phyloP scores from a whole-genome alignment of 148 eudicot genomes.

The Vaccinium myrtillus region DNA sequence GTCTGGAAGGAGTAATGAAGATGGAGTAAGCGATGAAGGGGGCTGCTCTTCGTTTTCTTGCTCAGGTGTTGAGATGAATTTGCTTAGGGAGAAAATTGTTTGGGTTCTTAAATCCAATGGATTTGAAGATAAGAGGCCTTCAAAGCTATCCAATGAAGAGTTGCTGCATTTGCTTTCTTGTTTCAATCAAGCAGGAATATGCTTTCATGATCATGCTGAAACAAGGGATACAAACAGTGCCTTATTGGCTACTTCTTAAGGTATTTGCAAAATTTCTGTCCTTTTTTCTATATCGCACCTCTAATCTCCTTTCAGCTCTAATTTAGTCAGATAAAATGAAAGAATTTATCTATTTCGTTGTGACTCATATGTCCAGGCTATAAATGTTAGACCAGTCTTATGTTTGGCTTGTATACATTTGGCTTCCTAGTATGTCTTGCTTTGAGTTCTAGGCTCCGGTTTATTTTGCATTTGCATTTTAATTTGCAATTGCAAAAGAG shows the following conservation, averaged over 20 bases:
- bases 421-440: neutral
- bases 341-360: neutral
- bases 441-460: neutral
- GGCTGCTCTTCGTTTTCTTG: slow-evolving; percentile 14
- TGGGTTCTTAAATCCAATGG: slow-evolving; percentile 56
- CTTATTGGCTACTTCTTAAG: slow-evolving; percentile 33
- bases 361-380: too few relatives aligned
- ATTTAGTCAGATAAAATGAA: neutral
- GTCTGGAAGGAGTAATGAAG: slow-evolving; percentile 22
- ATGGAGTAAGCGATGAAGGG: slow-evolving; percentile 10
- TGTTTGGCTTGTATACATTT: neutral
- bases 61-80: slow-evolving; percentile 23
- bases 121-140: slow-evolving; percentile 87
- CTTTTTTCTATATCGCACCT: neutral
- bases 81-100: slow-evolving; percentile 60
- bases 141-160: slow-evolving; percentile 71
- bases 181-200: slow-evolving; percentile 63
- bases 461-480: neutral
- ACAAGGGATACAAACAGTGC: slow-evolving; percentile 23
- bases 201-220: slow-evolving; percentile 48
- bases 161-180: slow-evolving; percentile 60
- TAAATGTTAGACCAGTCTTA: neutral
- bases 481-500: too few relatives aligned
- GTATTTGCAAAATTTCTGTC: neutral
- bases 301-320: neutral